Conservation (phyloP, 768 basidiomycete genomes). For the Cyclocybe cylindracea region DNA sequence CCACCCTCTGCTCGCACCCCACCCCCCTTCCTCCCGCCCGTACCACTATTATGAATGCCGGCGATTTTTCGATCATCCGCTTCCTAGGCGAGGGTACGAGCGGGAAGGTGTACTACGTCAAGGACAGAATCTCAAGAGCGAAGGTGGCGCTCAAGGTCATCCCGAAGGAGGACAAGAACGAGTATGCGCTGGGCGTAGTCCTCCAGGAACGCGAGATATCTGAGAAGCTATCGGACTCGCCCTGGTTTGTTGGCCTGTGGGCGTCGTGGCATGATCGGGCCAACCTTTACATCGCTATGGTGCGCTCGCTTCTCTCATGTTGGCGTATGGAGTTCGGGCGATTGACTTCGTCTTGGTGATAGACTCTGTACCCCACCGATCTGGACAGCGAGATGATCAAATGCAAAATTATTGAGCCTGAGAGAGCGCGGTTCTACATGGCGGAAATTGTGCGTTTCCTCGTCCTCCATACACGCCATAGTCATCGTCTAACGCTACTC, state of each 20-base stretch:
- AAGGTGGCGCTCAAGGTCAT: constrained; percentile 31
- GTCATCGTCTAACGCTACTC: neutral
- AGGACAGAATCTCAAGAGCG: constrained; percentile 19
- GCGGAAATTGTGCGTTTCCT: constrained; percentile 31
- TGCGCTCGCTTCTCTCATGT: constrained; percentile 5
- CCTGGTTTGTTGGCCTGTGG: constrained; percentile 23
- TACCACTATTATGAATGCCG: constrained; percentile 11
- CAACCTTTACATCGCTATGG: constrained; percentile 26
- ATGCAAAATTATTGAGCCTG: constrained; percentile 20
- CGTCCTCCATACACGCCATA: neutral
- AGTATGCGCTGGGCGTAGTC: constrained; percentile 12
- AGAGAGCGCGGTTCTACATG: constrained; percentile 32
- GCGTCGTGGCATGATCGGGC: constrained; percentile 23
- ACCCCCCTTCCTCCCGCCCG: neutral
- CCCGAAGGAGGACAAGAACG: constrained; percentile 16
- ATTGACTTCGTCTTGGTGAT: neutral
- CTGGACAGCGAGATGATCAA: constrained; percentile 30
- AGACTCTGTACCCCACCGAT: constrained; percentile 30
- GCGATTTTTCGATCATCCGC: constrained; percentile 20
- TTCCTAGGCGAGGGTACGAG: constrained; percentile 28
- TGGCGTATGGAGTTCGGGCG: neutral
- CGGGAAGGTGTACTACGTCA: constrained; percentile 28
- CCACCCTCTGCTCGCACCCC: neutral
- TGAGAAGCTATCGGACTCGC: constrained; percentile 18
- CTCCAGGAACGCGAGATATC: constrained; percentile 21